Conservation (phyloP, 306 rosid species). For the Hippophae rhamnoides region DNA sequence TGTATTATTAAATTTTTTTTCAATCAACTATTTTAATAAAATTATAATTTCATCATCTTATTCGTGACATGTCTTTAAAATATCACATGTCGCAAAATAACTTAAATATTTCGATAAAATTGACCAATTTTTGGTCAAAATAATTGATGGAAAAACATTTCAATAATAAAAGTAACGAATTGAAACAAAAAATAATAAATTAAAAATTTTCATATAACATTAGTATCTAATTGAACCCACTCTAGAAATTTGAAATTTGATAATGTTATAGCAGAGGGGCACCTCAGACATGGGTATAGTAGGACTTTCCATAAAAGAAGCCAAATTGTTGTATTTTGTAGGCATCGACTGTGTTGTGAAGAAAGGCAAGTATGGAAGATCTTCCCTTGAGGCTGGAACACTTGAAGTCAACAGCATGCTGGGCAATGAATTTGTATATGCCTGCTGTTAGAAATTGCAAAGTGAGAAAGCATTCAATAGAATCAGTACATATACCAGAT, state of each 20-base stretch:
- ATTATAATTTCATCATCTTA: too few species aligned
- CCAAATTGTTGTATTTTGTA: slow-evolving; percentile 62
- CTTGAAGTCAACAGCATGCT: slow-evolving; percentile 68
- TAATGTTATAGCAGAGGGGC: slow-evolving; percentile 10
- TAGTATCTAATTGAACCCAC: background rate
- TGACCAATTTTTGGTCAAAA: too few species aligned
- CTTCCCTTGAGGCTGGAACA: slow-evolving; percentile 77
- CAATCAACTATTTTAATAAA: too few species aligned
- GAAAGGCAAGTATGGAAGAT: slow-evolving; percentile 81
- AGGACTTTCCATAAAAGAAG: slow-evolving; percentile 76
- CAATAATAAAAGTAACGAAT: too few species aligned
- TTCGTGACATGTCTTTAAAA: too few species aligned
- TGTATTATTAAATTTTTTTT: too few species aligned
- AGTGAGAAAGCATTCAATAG: slow-evolving; percentile 10
- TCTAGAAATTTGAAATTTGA: background rate
- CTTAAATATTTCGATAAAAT: too few species aligned
- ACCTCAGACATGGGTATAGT: slow-evolving; percentile 90
- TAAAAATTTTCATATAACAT: background rate
- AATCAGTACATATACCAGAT: background rate
- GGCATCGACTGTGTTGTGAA: slow-evolving; percentile 71
- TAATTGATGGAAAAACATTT: too few species aligned
- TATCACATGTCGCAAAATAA: too few species aligned
- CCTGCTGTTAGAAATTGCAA: slow-evolving; percentile 34
- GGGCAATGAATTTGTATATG: slow-evolving; percentile 77
- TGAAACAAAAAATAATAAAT: too few species aligned